phyloP scores from a whole-genome alignment of 352 stramenopile genomes.

The Globisporangium acanthophoron region DNA sequence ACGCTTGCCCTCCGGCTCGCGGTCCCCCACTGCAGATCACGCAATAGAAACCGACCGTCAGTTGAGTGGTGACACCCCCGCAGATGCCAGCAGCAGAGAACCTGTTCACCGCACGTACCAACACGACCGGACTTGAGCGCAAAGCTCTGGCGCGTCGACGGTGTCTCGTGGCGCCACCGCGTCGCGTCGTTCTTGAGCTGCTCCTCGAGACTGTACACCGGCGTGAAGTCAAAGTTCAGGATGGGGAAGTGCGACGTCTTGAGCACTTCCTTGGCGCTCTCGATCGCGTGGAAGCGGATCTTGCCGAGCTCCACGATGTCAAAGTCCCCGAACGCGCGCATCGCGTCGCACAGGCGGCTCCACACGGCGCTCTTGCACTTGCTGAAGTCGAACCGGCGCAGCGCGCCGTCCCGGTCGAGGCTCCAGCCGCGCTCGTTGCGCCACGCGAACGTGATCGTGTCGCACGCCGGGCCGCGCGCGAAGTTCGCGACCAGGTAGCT shows the following conservation, averaged over 20 bases:
- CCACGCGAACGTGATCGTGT: conserved; percentile 64
- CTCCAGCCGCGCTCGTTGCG: conserved; percentile 21
- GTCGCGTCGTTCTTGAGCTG: conserved; percentile 50
- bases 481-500: conserved; percentile 56
- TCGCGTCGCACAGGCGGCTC: conserved; percentile 31
- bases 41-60: background rate
- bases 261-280: conserved; percentile 58
- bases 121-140: conserved; percentile 49
- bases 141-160: conserved; percentile 26
- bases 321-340: conserved; percentile 47
- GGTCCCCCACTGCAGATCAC: conserved; percentile 15
- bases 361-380: conserved; percentile 39
- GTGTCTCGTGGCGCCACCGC: conserved; percentile 18
- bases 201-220: conserved; percentile 64
- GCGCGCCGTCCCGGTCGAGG: conserved; percentile 32
- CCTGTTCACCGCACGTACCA: conserved; percentile 26
- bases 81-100: background rate
- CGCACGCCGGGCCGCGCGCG: conserved; percentile 56
- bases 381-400: conserved; percentile 41
- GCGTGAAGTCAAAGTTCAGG: conserved; percentile 48
- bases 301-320: conserved; percentile 32
- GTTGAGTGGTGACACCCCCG: background rate
- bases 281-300: conserved; percentile 45
- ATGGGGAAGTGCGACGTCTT: conserved; percentile 38
- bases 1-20: conserved; percentile 18